A percentile compares a stretch with the other conserved stretches of the same genome.
These are phyloP conservation scores for Tricholoma sp. DNA, from an alignment of 768 basidiomycete genomes.

Conservation along the genomic window DNA sequence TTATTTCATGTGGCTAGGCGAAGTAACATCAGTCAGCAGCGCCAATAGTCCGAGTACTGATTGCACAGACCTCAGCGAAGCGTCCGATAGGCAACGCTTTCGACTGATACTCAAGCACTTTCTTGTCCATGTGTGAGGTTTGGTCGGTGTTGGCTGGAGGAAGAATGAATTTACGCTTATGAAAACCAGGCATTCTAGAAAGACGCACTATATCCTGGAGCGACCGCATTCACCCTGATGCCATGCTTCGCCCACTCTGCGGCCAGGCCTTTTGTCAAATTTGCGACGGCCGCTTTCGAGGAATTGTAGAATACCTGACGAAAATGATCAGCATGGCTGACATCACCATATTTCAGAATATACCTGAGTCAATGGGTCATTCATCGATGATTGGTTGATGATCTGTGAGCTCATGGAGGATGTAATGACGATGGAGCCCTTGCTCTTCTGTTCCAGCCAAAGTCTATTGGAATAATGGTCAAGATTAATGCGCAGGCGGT, in stretches of 20 bases:
- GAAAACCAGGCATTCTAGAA: neutral
- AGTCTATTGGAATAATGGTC: slow-evolving; percentile 25
- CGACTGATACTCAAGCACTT: slow-evolving; percentile 44
- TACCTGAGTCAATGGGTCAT: slow-evolving; percentile 49
- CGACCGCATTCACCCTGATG: slow-evolving; percentile 58
- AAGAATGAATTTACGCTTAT: neutral
- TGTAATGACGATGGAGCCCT: slow-evolving; percentile 58
- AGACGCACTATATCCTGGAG: slow-evolving; percentile 53
- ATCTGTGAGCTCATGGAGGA: slow-evolving; percentile 66
- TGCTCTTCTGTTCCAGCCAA: slow-evolving; percentile 33
- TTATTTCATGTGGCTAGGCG: slow-evolving; percentile 49
- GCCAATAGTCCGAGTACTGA: neutral
- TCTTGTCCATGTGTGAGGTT: slow-evolving; percentile 46
- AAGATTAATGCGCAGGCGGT: no score
- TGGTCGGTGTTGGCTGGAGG: slow-evolving; percentile 53
- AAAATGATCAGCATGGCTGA: slow-evolving; percentile 17
- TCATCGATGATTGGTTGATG: slow-evolving; percentile 45
- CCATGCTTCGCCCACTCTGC: slow-evolving; percentile 52
- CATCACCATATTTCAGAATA: neutral
- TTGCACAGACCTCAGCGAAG: slow-evolving; percentile 44
- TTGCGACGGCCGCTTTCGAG: slow-evolving; percentile 61
- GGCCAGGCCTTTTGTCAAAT: slow-evolving; percentile 51
- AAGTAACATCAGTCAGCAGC: neutral
- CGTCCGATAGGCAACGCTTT: slow-evolving; percentile 46
- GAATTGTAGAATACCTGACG: slow-evolving; percentile 55